Percentiles rank a stretch among this genome's conserved stretches.
Evolutionary conservation across 129 eudicot genomes (phyloP).

Genomic region (Glebionis coronaria): DNA sequence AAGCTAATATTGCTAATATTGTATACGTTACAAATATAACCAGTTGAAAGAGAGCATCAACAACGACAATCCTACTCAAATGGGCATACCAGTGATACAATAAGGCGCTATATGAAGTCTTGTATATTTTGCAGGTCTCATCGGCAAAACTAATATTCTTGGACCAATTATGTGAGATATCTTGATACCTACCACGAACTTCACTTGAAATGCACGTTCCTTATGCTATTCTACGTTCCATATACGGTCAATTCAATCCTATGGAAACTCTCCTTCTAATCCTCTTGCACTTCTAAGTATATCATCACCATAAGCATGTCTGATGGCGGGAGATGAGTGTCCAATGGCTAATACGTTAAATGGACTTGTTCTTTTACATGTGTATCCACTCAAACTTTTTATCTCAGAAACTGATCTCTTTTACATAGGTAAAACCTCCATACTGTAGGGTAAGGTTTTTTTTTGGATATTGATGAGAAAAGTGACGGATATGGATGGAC

Average conservation of each 20-base stretch:
- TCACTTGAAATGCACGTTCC: conserved; percentile 73
- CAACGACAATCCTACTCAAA: conserved; percentile 52
- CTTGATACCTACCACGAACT: conserved; percentile 81
- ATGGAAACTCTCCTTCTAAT: conserved; percentile 59
- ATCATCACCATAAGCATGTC: conserved; percentile 90
- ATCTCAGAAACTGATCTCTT: too few species aligned
- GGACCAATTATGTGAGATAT: conserved; percentile 84
- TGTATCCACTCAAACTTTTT: too few species aligned
- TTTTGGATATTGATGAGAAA: too few species aligned
- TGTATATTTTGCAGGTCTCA: conserved; percentile 56
- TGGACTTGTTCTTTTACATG: too few species aligned
- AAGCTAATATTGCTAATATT: too few species aligned
- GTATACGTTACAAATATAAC: too few species aligned
- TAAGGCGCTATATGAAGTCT: not conserved
- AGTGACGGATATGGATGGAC: too few species aligned
- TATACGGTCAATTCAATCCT: conserved; percentile 90
- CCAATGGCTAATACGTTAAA: too few species aligned
- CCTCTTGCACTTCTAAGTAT: conserved; percentile 51
- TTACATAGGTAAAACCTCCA: too few species aligned
- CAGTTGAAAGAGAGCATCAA: conserved; percentile 74
- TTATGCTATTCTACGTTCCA: conserved; percentile 82
- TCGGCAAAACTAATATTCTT: conserved; percentile 80
- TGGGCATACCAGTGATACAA: conserved; percentile 56
- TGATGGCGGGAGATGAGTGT: too few species aligned
- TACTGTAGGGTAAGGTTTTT: too few species aligned